phyloP scores from a whole-genome alignment of 805 yeast genomes.

The Cyberlindnera misumaiensis region DNA sequence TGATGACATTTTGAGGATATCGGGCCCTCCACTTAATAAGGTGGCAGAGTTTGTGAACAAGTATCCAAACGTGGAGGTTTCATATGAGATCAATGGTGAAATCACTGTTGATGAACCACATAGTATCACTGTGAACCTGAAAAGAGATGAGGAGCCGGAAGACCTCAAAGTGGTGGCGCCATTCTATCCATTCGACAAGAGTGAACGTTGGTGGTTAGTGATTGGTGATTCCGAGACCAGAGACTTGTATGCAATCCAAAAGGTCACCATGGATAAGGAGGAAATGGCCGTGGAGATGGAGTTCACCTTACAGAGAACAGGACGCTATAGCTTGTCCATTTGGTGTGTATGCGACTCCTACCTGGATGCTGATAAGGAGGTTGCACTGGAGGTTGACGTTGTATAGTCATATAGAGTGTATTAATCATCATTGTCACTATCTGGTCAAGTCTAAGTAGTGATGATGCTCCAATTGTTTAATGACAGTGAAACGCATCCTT shows the following conservation, averaged over 20 bases:
- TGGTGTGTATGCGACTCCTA: conserved; percentile 93
- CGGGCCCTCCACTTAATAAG: conserved; percentile 42
- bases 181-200: conserved; percentile 51
- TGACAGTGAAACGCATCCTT: no score
- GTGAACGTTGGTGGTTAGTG: conserved; percentile 84
- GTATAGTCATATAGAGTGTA: conserved; percentile 7
- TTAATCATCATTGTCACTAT: no score
- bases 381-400: conserved; percentile 44
- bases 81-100: conserved; percentile 38
- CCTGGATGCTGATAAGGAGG: conserved; percentile 88
- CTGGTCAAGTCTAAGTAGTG: no score
- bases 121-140: conserved; percentile 40
- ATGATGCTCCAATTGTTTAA: no score
- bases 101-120: conserved; percentile 43
- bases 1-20: conserved; percentile 50
- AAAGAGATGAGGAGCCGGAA: conserved; percentile 74
- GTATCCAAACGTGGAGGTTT: conserved; percentile 78
- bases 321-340: conserved; percentile 53
- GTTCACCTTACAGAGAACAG: conserved; percentile 53
- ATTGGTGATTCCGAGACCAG: conserved; percentile 58
- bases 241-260: conserved; percentile 69
- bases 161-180: conserved; percentile 54
- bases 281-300: conserved; percentile 45
- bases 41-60: conserved; percentile 87
- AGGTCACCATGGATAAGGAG: conserved; percentile 47